These are phyloP conservation scores for Cephaloascus fragrans DNA, from an alignment of 805 yeast genomes.

Conservation along the genomic window DNA sequence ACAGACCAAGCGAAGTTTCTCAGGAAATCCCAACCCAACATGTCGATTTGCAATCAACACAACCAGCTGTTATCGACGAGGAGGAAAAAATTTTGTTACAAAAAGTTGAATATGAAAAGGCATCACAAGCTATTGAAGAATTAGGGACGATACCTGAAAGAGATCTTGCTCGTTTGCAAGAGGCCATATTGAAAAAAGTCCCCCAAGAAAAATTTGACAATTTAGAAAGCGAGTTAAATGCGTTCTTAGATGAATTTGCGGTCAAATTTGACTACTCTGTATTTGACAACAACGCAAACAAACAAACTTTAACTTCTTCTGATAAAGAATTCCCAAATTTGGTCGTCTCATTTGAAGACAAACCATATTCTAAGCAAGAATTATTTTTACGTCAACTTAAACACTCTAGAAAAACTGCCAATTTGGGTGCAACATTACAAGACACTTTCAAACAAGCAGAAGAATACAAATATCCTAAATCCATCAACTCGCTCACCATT, in stretches of 20 bases:
- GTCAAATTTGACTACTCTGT: not conserved
- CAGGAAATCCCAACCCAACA: too few relatives aligned
- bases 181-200: too few relatives aligned
- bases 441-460: constrained; percentile 63
- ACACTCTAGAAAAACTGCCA: constrained; percentile 43
- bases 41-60: too few relatives aligned
- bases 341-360: constrained; percentile 46
- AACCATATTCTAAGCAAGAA: constrained; percentile 72
- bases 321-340: constrained; percentile 69
- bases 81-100: too few relatives aligned
- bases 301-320: too few relatives aligned
- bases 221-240: not conserved
- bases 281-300: not conserved
- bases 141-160: too few relatives aligned
- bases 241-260: not conserved
- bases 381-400: constrained; percentile 63
- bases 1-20: too few relatives aligned
- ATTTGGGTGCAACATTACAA: constrained; percentile 54
- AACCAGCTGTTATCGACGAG: too few relatives aligned
- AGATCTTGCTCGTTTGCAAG: too few relatives aligned
- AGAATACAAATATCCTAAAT: constrained; percentile 51
- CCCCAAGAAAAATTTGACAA: too few relatives aligned
- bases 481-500: constrained; percentile 49
- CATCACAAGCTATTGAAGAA: too few relatives aligned
- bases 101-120: too few relatives aligned